Percentiles rank a stretch among this genome's conserved stretches.
Evolutionary conservation across 2,329 filamentous ascomycete species (phyloP).

Genomic region (Aspergillus melleus): DNA sequence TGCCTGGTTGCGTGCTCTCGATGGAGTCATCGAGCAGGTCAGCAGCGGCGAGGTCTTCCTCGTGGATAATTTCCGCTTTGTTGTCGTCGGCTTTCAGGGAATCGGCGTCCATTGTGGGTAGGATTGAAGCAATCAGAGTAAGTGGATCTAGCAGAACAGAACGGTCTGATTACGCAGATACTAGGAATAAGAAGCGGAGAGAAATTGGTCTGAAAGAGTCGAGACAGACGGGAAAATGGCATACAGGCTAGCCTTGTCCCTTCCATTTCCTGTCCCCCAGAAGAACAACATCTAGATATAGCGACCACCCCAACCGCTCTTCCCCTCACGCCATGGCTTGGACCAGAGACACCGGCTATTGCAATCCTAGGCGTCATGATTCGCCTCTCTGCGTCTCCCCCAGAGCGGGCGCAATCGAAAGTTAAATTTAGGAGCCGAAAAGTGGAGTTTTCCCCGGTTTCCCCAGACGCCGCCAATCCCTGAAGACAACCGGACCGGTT

Average conservation of each 20-base stretch:
- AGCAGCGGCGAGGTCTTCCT: not conserved
- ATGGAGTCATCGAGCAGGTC: slow-evolving; percentile 14
- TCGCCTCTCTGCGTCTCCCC: not conserved
- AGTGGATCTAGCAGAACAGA: not conserved
- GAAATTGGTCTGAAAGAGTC: not conserved
- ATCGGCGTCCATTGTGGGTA: slow-evolving; percentile 1
- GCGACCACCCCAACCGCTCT: not conserved
- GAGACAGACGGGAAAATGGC: not conserved
- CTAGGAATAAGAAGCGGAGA: not conserved
- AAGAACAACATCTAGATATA: not conserved
- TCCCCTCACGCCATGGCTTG: not conserved
- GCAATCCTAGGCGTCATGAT: not conserved
- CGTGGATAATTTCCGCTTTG: slow-evolving; percentile 3
- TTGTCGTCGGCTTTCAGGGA: not conserved
- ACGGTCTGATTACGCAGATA: not conserved
- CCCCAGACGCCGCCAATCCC: not conserved
- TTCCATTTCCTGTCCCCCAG: not conserved
- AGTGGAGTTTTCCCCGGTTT: not conserved
- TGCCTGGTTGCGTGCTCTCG: slow-evolving; percentile 12
- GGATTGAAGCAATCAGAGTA: not conserved
- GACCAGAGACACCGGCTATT: not conserved
- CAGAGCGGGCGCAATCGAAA: not conserved
- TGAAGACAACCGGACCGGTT: not conserved
- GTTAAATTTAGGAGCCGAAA: not conserved
- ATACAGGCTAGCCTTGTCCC: not conserved